phyloP scores from a whole-genome alignment of 768 basidiomycete genomes.

The Mycena alexandri region DNA sequence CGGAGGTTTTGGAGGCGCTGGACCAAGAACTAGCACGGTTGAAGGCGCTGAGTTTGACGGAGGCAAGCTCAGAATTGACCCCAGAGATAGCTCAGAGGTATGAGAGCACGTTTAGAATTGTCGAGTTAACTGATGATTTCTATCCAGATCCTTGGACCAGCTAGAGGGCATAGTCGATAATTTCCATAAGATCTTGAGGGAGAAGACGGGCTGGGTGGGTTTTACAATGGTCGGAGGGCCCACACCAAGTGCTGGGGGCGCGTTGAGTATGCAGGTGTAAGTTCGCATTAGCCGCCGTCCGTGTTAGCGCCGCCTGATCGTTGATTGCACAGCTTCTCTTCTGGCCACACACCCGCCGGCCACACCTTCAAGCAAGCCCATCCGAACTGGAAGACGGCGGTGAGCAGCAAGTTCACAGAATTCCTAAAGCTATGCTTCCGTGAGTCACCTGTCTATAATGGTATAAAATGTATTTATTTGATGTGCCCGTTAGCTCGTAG shows the following conservation, averaged over 20 bases:
- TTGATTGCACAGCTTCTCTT: slow-evolving; percentile 1
- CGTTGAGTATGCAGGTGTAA: slow-evolving; percentile 8
- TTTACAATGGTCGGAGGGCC: slow-evolving; percentile 13
- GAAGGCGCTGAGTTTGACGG: too few relatives aligned
- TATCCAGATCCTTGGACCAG: slow-evolving; percentile 7
- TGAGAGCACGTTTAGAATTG: too few relatives aligned
- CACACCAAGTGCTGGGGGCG: background rate
- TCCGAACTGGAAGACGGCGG: background rate
- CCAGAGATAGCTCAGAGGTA: too few relatives aligned
- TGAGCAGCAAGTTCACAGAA: background rate
- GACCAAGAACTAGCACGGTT: background rate
- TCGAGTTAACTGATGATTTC: background rate
- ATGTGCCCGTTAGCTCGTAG: slow-evolving; percentile 1
- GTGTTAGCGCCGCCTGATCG: background rate
- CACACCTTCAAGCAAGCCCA: slow-evolving; percentile 14
- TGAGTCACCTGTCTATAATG: background rate
- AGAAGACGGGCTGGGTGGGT: slow-evolving; percentile 12
- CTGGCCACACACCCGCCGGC: background rate
- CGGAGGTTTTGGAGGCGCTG: background rate
- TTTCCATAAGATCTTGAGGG: background rate
- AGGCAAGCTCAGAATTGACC: too few relatives aligned
- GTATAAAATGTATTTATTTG: too few relatives aligned
- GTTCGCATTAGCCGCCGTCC: background rate
- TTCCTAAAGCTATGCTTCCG: slow-evolving; percentile 3
- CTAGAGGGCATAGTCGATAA: background rate